Percentiles rank a stretch among this genome's conserved stretches.
These are phyloP conservation scores for Trichocladium uniseriatum DNA, from an alignment of 495 filamentous ascomycete genomes.

Conservation along the genomic window DNA sequence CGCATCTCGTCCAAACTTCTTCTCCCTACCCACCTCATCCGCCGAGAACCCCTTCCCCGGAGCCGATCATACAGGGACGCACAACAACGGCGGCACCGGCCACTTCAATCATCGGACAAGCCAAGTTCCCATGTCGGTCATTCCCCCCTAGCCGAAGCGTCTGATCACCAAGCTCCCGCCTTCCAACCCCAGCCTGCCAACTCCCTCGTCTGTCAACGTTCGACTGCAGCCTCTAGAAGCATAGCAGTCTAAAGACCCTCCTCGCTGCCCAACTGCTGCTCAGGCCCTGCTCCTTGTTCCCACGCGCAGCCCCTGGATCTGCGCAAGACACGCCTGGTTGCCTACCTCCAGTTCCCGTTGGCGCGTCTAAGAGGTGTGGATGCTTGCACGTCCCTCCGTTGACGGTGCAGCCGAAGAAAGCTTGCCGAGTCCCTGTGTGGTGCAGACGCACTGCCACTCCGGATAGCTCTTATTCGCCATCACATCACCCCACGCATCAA, in stretches of 20 bases:
- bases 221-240: slow-evolving; percentile 13
- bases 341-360: not conserved
- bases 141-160: slow-evolving; percentile 19
- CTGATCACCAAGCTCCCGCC: slow-evolving; percentile 20
- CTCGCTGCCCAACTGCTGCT: not conserved
- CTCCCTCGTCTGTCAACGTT: not conserved
- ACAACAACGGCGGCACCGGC: not conserved
- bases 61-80: not conserved
- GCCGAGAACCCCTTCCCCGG: not conserved
- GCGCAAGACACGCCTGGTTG: slow-evolving; percentile 13
- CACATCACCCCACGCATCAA: not conserved
- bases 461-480: not conserved
- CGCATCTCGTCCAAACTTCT: not conserved
- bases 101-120: not conserved
- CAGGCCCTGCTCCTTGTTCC: not conserved
- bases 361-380: not conserved
- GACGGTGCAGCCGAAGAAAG: not conserved
- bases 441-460: not conserved
- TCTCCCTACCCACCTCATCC: not conserved
- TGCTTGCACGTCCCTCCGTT: not conserved
- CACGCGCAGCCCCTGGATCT: not conserved
- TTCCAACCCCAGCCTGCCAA: slow-evolving; percentile 2
- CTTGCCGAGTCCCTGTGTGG: no score
- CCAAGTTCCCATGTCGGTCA: not conserved
- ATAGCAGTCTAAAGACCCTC: not conserved